These are phyloP conservation scores for Crassisporium funariophilum DNA, from an alignment of 768 basidiomycete genomes.

Conservation along the genomic window DNA sequence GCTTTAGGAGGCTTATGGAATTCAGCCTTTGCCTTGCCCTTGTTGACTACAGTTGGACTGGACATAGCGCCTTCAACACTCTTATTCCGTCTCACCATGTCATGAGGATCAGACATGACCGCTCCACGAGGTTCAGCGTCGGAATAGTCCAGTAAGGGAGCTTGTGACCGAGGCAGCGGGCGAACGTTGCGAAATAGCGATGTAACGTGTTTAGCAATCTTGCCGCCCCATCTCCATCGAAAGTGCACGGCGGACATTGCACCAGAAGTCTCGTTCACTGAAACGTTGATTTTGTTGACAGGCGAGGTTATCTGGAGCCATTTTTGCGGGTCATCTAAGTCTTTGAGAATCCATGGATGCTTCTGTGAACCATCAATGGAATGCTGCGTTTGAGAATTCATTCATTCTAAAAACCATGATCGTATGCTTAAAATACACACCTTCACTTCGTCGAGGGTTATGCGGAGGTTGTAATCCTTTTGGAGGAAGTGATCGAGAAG, in stretches of 20 bases:
- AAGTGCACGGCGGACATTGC: conserved; percentile 72
- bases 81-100: background rate
- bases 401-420: conserved; percentile 10
- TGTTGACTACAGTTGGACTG: background rate
- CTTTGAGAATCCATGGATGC: conserved; percentile 67
- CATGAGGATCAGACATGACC: conserved; percentile 12
- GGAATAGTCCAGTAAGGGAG: conserved; percentile 2
- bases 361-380: conserved; percentile 37
- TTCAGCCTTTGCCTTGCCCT: background rate
- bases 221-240: conserved; percentile 58
- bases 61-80: background rate
- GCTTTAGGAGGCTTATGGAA: conserved; percentile 15
- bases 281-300: conserved; percentile 49
- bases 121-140: background rate
- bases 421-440: conserved; percentile 35
- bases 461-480: conserved; percentile 75
- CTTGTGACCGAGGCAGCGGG: conserved; percentile 9
- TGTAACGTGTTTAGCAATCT: conserved; percentile 45
- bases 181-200: conserved; percentile 51
- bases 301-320: conserved; percentile 63
- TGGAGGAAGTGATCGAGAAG: conserved; percentile 77
- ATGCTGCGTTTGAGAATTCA: conserved; percentile 8
- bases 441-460: conserved; percentile 83
- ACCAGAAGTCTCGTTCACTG: conserved; percentile 73
- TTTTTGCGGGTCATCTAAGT: conserved; percentile 60